Base-by-base conservation (phyloP, 331 rosid species). In the Arachis monticola region DNA sequence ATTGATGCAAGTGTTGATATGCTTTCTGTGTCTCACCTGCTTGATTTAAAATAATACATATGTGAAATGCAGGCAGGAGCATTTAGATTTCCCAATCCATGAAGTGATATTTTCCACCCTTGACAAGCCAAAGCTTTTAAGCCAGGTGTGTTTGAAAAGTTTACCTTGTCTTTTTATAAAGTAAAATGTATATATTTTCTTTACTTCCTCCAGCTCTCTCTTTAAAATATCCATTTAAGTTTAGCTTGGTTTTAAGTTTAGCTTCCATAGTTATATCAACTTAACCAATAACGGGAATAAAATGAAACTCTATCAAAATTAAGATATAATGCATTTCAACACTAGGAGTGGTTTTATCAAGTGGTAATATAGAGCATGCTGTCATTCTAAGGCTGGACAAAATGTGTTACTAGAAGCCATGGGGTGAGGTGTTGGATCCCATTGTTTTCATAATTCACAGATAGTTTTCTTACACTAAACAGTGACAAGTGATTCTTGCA, bases 41-140 rank as follows among this genome's bases (percentile, higher is more conserved):
- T 27, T 27, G 30, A 27, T 27, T 1, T 27, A 27, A 27, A 27
- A 27, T 27, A 27, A 27, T 27, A 27, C 30, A 27, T 27, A 64
- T 72, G 70, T 74, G 64, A 79, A 66, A 78, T 86, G 87, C 97
- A 94, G 99, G 92, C 87, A 81, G 71, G 93, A 88, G 65, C 60
- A 40, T 79, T 65, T 85, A 67, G 64, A 48, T 60, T 67, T 82
- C 51, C 89, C 85, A 1, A 79, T 88, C 57, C 96, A 94, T 70
- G 99, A 94, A 92, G 89, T 94, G 64, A 88, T 94, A 83, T 94
- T 94, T 88, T 92, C 97, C 67, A 83, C 96, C 6, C 69, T 87
- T 72, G 99, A 94, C 88, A 94, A 86, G 87, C 97, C 99, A 58
- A 94, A 94, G 92, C 93, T 92, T 80, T 92, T 94, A 74, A 94